Base-by-base conservation (phyloP, 208 protist genomes). In the Trypanosoma avium region DNA sequence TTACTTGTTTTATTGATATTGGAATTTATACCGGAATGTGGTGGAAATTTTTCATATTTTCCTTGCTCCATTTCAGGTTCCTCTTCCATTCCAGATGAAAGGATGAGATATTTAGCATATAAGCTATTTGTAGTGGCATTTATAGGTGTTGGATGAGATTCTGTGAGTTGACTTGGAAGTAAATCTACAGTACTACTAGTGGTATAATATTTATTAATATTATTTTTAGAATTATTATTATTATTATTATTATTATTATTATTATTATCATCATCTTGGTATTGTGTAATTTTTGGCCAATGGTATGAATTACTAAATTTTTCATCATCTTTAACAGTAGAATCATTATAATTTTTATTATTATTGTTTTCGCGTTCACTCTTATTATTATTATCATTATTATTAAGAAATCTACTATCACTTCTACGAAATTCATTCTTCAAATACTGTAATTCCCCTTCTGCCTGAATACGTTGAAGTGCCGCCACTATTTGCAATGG, bases 381-480 rank as follows among this genome's bases (percentile, higher is more conserved):
- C n/a, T n/a, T n/a, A n/a, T n/a, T n/a, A n/a, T n/a, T n/a, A n/a
- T n/a, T n/a, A n/a, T n/a, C n/a, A n/a, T n/a, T n/a, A n/a, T n/a
- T n/a, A n/a, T n/a, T n/a, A n/a, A n/a, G n/a, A 35, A 59, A n/a
- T 49, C 21, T 38, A 49, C 10, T 22, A 19, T 24, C n/a, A 27
- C 61, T 50, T 33, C 29, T 33, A 67, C 63, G 76, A 1, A 61
- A 70, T 22, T 81, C 74, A 13, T 59, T 66, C 53, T 77, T 63
- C 21, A 92, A 67, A 36, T 79, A 52, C 46, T 86, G 75, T 21
- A 87, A 53, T 60, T 77, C 70, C 2, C 74, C 62, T 47, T 84
- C 79, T 46, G 83, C 74, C 55, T 81, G 74, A 21, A 86, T 45
- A 52, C 68, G 77, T 67, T 83, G 79, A 66, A 89, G 67, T 40